Percentiles rank a stretch among this genome's conserved stretches.
Conservation (phyloP, 305 asterid species). For the Ruellia speciosa region DNA sequence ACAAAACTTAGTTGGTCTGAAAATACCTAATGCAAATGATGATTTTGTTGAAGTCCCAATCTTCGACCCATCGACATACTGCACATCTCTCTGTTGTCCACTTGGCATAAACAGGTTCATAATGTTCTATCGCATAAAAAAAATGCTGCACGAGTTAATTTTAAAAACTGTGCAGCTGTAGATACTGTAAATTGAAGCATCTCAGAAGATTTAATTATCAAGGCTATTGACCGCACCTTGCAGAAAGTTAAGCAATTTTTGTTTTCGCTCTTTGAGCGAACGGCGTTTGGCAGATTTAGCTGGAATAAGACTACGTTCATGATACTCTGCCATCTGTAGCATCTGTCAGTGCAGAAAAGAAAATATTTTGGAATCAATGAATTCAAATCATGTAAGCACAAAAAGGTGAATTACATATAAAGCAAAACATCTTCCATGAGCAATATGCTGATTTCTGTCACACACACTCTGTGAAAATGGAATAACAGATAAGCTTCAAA, state of each 20-base stretch:
- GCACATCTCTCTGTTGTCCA: slow-evolving; percentile 99
- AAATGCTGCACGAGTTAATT: slow-evolving; percentile 17
- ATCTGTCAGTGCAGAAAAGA: slow-evolving; percentile 52
- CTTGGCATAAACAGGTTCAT: slow-evolving; percentile 84
- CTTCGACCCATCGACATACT: slow-evolving; percentile 99
- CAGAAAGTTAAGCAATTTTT: slow-evolving; percentile 75
- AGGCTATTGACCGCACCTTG: slow-evolving; percentile 45
- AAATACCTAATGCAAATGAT: slow-evolving; percentile 85
- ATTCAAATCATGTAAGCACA: slow-evolving; percentile 21
- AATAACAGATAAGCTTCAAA: slow-evolving; percentile 12
- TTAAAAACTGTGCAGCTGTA: background rate
- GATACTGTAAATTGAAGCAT: too few species aligned
- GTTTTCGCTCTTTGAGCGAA: slow-evolving; percentile 80
- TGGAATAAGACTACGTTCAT: slow-evolving; percentile 66
- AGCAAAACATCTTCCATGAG: too few species aligned
- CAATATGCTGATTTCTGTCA: too few species aligned
- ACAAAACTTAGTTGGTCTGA: background rate
- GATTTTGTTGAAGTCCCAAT: slow-evolving; percentile 98
- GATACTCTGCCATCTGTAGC: slow-evolving; percentile 87
- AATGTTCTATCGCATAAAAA: slow-evolving; percentile 53
- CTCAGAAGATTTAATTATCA: too few species aligned
- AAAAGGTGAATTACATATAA: too few species aligned
- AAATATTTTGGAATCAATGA: too few species aligned
- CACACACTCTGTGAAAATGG: too few species aligned
- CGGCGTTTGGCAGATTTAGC: slow-evolving; percentile 74